These are phyloP conservation scores for Fusarium sp. DNA, from an alignment of 2,329 filamentous ascomycete species.

Conservation along the genomic window DNA sequence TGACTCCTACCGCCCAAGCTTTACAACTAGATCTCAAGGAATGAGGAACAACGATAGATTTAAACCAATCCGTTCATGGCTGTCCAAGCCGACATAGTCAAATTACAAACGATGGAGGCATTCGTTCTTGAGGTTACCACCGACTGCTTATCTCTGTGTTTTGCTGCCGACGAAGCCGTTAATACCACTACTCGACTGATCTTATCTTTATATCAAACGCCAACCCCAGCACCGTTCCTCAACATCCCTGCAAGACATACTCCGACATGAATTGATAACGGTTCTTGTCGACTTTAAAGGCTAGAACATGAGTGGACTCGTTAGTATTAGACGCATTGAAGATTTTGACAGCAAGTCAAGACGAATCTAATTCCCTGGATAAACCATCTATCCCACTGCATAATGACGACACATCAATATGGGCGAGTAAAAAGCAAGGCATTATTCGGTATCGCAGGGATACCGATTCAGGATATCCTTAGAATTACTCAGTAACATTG, in stretches of 20 bases:
- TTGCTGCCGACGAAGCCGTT: neutral
- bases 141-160: neutral
- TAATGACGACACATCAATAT: constrained; percentile 46
- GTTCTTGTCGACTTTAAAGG: constrained; percentile 1
- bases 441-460: constrained; percentile 15
- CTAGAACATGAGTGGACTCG: constrained; percentile 25
- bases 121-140: neutral
- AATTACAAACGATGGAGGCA: neutral
- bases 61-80: neutral
- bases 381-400: constrained; percentile 35
- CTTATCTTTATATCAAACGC: neutral
- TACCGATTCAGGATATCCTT: constrained; percentile 5
- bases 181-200: neutral
- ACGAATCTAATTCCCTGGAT: constrained; percentile 26
- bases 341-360: constrained; percentile 17
- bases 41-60: neutral
- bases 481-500: neutral
- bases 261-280: constrained; percentile 12
- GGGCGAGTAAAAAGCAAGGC: constrained; percentile 31
- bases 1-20: constrained; percentile 1
- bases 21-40: neutral
- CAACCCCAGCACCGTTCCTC: constrained; percentile 6
- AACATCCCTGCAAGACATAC: constrained; percentile 18
- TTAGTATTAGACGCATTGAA: constrained; percentile 31
- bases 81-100: neutral